These are phyloP conservation scores for Protomyces inundatus DNA, from an alignment of 1,139 yeast genomes.

Conservation along the genomic window DNA sequence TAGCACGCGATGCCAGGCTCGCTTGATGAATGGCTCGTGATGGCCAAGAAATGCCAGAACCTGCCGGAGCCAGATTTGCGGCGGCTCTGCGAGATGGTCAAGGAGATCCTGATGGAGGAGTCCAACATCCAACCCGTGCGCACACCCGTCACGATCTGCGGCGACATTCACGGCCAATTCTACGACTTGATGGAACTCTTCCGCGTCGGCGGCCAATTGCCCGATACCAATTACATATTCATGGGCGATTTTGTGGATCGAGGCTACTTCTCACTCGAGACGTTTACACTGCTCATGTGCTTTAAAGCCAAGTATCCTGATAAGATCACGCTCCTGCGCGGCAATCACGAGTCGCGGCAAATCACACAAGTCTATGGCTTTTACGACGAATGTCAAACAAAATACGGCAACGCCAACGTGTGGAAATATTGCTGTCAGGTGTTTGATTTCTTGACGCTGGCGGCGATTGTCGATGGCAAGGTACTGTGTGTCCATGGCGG, in stretches of 20 bases:
- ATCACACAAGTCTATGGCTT: constrained; percentile 94
- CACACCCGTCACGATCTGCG: constrained; percentile 97
- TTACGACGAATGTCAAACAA: constrained; percentile 84
- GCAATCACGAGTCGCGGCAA: constrained; percentile 91
- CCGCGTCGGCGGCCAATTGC: constrained; percentile 90
- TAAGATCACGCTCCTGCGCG: constrained; percentile 80
- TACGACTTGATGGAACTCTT: constrained; percentile 89
- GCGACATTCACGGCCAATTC: constrained; percentile 97
- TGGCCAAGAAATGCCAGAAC: constrained; percentile 20
- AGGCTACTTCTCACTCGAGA: constrained; percentile 89
- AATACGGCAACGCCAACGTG: constrained; percentile 92
- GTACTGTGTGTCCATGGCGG: constrained; percentile 96
- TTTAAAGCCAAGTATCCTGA: constrained; percentile 77
- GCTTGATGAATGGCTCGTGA: constrained; percentile 12
- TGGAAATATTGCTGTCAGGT: constrained; percentile 98
- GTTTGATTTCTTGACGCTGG: constrained; percentile 83
- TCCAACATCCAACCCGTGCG: constrained; percentile 94
- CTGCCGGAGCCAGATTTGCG: constrained; percentile 25
- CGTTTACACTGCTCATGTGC: constrained; percentile 86
- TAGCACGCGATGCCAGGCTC: constrained; percentile 2
- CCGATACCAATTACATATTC: constrained; percentile 73
- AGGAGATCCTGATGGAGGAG: constrained; percentile 85
- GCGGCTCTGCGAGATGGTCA: constrained; percentile 60
- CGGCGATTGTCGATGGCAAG: constrained; percentile 91
- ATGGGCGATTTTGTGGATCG: constrained; percentile 96